Base-by-base conservation (phyloP, 2,329 filamentous ascomycete genomes). In the Cadophora gregata region DNA sequence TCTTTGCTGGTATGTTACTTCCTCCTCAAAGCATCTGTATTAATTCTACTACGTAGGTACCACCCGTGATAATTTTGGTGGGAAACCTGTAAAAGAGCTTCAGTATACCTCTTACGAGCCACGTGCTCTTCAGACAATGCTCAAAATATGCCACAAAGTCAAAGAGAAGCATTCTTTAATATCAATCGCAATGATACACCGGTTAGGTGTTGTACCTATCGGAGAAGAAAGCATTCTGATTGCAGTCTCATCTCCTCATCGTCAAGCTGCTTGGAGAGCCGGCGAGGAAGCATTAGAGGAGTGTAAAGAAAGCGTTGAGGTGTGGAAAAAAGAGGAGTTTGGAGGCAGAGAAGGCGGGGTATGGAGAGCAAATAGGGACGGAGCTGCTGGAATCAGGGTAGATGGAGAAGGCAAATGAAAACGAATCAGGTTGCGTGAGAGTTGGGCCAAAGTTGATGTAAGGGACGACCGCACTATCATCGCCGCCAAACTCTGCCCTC, bases 241-340 rank as follows among this genome's bases (percentile, higher is more conserved):
- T 73, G 92, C 93, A 1, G 91, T 97, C 4, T 93, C 92, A 51
- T 86, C 92, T 31, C 88, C 91, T 42, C 96, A 98, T 80, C 84
- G 96, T 8, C 86, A 91, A 73, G 92, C 91, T 16, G 94, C 93
- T 5, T 99, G 95, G 95, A 81, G 82, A 73, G 95, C 91, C 0
- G 95, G 92, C 0, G 95, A 98, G 81, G 93, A 96, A 80, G 91
- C 93, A 38, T 81, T 98, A 66, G 95, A 98, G 81, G 82, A 87
- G 77, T 93, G 92, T 76, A 99, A 98, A 81, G 87, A 86, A 64
- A 88, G 85, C 71, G 93, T 93, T n/a, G 96, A 99, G 82, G 90
- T 99, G 50, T 97, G 95, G 95, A 97, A 97, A 81, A 83, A 88
- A 71, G 95, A 98, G 81, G 91, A 93, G 77, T 97, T 97, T 82